phyloP scores from a whole-genome alignment of 2,329 filamentous ascomycete genomes.

The Diaporthe citri region DNA sequence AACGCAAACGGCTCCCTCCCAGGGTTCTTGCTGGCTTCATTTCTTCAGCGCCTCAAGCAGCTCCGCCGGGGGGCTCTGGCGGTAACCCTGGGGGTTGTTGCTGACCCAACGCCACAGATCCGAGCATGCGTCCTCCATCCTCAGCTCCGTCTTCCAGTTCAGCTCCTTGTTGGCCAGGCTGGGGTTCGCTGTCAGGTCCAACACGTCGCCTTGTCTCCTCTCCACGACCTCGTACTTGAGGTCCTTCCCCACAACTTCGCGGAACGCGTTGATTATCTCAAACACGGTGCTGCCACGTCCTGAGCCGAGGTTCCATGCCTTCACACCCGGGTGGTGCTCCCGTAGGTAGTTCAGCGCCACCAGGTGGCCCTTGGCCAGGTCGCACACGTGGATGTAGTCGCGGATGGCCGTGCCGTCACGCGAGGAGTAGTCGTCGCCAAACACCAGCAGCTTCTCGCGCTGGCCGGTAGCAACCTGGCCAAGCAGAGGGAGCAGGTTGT shows the following conservation, averaged over 20 bases:
- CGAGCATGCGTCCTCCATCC: constrained; percentile 91
- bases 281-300: constrained; percentile 96
- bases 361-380: constrained; percentile 87
- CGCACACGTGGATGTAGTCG: constrained; percentile 97
- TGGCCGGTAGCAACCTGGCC: constrained; percentile 97
- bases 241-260: constrained; percentile 84
- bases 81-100: constrained; percentile 96
- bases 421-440: constrained; percentile 93
- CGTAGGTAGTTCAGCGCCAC: constrained; percentile 92
- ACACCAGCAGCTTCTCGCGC: constrained; percentile 92
- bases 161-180: constrained; percentile 89
- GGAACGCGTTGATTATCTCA: constrained; percentile 97
- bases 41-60: constrained; percentile 76
- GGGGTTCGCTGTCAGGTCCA: constrained; percentile 95
- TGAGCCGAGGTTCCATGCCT: constrained; percentile 96
- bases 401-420: constrained; percentile 94
- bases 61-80: constrained; percentile 88
- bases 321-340: constrained; percentile 86
- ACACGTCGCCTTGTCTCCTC: constrained; percentile 88
- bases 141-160: constrained; percentile 90
- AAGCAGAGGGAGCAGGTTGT: constrained; percentile 93
- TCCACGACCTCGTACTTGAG: constrained; percentile 88
- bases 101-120: constrained; percentile 97
- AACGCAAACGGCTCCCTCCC: neutral
- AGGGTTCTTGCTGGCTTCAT: constrained; percentile 7